A percentile compares a stretch with the other conserved stretches of the same genome.
Evolutionary conservation across 2,329 filamentous ascomycete genomes (phyloP).

Genomic region (Colletotrichum cordylinicola): DNA sequence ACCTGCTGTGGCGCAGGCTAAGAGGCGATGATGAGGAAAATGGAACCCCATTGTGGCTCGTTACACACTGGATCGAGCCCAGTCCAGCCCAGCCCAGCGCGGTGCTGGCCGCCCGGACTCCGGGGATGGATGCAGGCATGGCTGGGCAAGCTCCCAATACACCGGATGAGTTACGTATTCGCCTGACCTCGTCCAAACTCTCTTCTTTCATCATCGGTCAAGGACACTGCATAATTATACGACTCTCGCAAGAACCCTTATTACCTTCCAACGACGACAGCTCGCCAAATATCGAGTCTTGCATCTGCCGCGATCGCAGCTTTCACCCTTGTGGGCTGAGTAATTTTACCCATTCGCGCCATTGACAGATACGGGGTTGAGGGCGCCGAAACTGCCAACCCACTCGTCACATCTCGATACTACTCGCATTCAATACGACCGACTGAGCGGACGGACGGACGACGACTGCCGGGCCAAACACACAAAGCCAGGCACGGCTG

Average conservation of each 20-base stretch:
- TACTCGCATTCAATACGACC: neutral
- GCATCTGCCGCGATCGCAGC: neutral
- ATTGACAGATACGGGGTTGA: neutral
- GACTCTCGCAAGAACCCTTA: neutral
- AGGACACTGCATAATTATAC: neutral
- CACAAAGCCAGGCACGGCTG: neutral
- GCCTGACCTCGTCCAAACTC: neutral
- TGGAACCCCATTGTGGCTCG: neutral
- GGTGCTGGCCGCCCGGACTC: neutral
- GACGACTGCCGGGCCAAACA: neutral
- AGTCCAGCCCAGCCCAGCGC: neutral
- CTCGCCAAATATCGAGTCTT: neutral
- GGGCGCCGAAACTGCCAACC: neutral
- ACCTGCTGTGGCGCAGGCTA: conserved; percentile 7
- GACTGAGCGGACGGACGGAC: neutral
- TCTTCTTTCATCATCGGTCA: conserved; percentile 17
- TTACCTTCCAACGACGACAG: neutral
- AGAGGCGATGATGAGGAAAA: neutral
- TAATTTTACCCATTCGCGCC: neutral
- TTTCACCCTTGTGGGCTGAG: conserved; percentile 10
- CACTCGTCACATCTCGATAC: neutral
- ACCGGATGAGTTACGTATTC: conserved; percentile 10
- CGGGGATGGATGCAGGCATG: neutral
- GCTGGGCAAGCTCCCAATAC: neutral
- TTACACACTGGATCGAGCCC: neutral